These are phyloP conservation scores for Reutealis trisperma DNA, from an alignment of 345 rosid species.

Conservation along the genomic window DNA sequence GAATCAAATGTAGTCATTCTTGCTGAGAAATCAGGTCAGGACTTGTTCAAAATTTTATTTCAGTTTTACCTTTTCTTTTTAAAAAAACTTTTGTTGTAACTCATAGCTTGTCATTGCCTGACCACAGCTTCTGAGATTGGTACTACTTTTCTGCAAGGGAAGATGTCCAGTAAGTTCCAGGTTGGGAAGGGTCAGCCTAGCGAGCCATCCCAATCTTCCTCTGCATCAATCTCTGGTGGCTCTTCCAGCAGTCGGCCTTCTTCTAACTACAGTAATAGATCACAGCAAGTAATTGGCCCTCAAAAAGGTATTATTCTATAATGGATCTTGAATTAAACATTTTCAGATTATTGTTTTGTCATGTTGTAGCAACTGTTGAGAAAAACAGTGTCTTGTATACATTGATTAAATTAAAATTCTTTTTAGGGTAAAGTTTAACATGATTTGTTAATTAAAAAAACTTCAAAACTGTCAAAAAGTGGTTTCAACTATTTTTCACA, in stretches of 20 bases:
- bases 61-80: slow-evolving; percentile 21
- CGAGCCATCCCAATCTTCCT: slow-evolving; percentile 55
- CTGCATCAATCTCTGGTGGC: slow-evolving; percentile 51
- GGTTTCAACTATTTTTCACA: background rate
- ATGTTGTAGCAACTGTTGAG: background rate
- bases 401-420: background rate
- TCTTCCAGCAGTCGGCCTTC: slow-evolving; percentile 72
- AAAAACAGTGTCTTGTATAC: no score
- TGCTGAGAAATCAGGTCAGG: slow-evolving; percentile 55
- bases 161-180: slow-evolving; percentile 50
- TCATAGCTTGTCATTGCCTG: slow-evolving; percentile 24
- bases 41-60: slow-evolving; percentile 1
- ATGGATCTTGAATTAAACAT: background rate
- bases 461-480: background rate
- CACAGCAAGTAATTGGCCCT: slow-evolving; percentile 60
- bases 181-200: slow-evolving; percentile 47
- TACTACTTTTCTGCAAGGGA: slow-evolving; percentile 46
- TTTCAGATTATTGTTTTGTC: background rate
- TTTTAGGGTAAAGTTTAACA: background rate
- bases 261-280: slow-evolving; percentile 67
- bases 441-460: background rate
- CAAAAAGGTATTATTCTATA: slow-evolving; percentile 57
- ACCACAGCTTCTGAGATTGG: slow-evolving; percentile 44
- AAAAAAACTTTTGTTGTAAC: background rate
- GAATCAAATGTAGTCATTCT: slow-evolving; percentile 42